Conservation (phyloP, 352 stramenopile genomes). For the Phytophthora podocarpi region DNA sequence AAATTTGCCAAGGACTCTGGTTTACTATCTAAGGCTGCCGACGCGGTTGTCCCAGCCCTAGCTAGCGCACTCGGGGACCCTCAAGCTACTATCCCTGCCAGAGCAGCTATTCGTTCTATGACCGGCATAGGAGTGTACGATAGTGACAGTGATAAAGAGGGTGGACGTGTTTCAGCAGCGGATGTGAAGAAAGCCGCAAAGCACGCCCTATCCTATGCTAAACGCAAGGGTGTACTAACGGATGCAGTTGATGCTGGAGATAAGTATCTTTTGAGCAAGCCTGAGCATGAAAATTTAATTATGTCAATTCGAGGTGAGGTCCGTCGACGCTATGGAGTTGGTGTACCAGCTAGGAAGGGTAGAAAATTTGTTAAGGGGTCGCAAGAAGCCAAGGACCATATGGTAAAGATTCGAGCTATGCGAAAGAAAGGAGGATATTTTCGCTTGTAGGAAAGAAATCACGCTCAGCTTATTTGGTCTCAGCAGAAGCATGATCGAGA, state of each 20-base stretch:
- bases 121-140: no score
- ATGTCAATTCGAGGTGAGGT: no score
- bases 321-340: no score
- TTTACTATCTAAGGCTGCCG: not conserved
- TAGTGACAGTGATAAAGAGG: no score
- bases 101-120: not conserved
- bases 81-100: not conserved
- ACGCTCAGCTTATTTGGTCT: not conserved
- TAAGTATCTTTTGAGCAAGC: conserved; percentile 6
- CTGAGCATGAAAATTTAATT: conserved; percentile 11
- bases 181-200: no score
- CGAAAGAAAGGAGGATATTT: not conserved
- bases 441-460: conserved; percentile 7
- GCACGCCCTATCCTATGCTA: no score
- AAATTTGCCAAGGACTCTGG: not conserved
- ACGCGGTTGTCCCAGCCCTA: not conserved
- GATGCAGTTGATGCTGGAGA: no score
- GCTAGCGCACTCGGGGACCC: not conserved
- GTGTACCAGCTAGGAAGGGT: no score
- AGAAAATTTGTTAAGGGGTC: no score
- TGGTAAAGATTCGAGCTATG: not conserved
- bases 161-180: no score
- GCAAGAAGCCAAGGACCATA: no score
- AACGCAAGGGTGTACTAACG: no score
- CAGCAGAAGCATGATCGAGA: conserved; percentile 17